Evolutionary conservation across 2,329 filamentous ascomycete genomes (phyloP), one percentile per base, ranked within the genome.

Genomic region (Aspergillus phoenicis): DNA sequence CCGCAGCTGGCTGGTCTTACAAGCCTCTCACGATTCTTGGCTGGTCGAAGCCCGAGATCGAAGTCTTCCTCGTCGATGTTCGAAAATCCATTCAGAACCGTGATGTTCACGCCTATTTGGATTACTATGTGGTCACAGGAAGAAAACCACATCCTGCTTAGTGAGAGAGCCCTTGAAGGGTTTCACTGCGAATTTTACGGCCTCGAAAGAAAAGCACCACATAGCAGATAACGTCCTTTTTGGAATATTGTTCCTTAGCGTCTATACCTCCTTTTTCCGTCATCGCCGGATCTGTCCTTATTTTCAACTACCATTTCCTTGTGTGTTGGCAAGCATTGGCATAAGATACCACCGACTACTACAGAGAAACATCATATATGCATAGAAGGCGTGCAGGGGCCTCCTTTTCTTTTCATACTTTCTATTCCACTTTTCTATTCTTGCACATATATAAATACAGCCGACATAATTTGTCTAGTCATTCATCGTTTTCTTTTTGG

Each of bases 11-110:
- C 17, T 80, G 78, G 70, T 77, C 77, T 11, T 79, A 81, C 62
- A 80, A 79, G 52, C 73, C 78, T 0, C 75, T 81, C 57, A 68
- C 74, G 26, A 70, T 72, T 5, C 66, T 82, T 38, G 77, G 77
- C 2, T 81, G 77, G 79, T 77, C 75, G 11, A 77, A 78, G 53
- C 69, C 76, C 4, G 78, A 81, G 67, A 79, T 81, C 17, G 80
- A 81, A 63, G 78, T 81, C 41, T 80, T 79, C 55, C 68, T 81
- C 28, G 78, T 79, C 17, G 74, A 78, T 56, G 78, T 80, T 45
- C 71, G 79, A 52, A 76, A 74, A 57, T 74, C 76, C 55, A 73
- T 80, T n/a, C 70, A 74, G 52, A 73, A 78, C 59, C 71, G 72
- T 28, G 71, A 68, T 47, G 71, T 80, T 8, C 80, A 82, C 69